These are phyloP conservation scores for Fusarium sp. DNA, from an alignment of 2,329 filamentous ascomycete species.

Conservation along the genomic window DNA sequence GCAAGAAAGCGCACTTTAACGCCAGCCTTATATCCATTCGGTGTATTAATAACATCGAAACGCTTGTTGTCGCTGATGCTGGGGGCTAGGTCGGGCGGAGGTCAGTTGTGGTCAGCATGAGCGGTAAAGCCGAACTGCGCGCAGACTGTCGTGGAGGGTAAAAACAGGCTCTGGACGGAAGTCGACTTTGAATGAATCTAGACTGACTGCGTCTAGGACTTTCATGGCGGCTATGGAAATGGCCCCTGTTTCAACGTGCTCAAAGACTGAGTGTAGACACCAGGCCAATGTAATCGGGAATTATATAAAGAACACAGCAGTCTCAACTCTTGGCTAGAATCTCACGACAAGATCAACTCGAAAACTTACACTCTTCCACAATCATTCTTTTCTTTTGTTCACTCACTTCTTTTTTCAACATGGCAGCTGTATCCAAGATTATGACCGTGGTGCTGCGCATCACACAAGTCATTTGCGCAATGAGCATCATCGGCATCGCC, in stretches of 20 bases:
- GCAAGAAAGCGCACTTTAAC: background rate
- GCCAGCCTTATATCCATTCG: background rate
- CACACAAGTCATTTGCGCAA: background rate
- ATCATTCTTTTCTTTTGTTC: background rate
- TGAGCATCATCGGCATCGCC: background rate
- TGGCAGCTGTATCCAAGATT: background rate
- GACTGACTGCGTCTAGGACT: background rate
- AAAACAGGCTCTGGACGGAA: background rate
- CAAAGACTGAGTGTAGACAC: background rate
- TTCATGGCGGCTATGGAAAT: background rate
- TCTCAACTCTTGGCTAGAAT: background rate
- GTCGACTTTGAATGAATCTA: rapidly evolving
- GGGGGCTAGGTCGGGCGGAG: background rate
- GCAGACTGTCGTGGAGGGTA: background rate
- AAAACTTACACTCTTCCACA: background rate
- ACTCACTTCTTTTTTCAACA: background rate
- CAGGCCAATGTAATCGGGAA: background rate
- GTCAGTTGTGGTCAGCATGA: background rate
- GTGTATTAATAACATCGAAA: background rate
- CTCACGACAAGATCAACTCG: background rate
- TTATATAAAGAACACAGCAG: background rate
- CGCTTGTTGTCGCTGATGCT: background rate
- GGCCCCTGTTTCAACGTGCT: background rate
- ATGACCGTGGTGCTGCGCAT: background rate
- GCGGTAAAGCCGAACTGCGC: background rate